Base-by-base conservation (phyloP, 2,329 filamentous ascomycete genomes). In the Bipolaris zeicola region DNA sequence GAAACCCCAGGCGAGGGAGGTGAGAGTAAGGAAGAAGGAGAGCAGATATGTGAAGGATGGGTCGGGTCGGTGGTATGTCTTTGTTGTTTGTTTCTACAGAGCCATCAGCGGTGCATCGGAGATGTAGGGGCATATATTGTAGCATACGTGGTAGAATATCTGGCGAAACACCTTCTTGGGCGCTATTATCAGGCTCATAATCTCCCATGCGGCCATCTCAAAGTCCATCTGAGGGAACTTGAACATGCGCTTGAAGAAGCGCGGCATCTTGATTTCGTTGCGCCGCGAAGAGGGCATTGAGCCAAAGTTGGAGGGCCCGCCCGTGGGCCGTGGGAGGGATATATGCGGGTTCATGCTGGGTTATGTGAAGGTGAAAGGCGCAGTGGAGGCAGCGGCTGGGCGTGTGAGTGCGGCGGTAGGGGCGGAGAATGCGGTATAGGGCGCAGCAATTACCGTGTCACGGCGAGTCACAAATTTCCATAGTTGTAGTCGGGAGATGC, bases 171-270 rank as follows among this genome's bases (percentile, higher is more conserved):
- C 87, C 72, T 89, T 89, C 77, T 89, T 89, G 0, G 87, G 87
- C 31, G 86, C 85, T 70, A 89, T 85, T 62, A 89, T 80, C 50
- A 89, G 78, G 66, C 83, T 85, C 60, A 85, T 87, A 84, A 89
- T 89, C 74, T 89, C 87, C 87, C 87, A 89, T 64, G 88, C 84
- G 18, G 87, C 87, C 81, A 88, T 88, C 71, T 89, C 87, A 71
- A 89, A 89, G 78, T 89, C 87, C 87, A 89, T 89, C 66, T 88
- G 87, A 10, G 87, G 86, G 69, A 89, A 89, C 73, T 89, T 89
- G 81, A 89, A 88, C 47, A 89, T 77, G 55, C 86, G 81, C 69
- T 87, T 86, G 78, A 89, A 88, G 80, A 88, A 88, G 64, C 85
- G 83, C 62, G 86, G 86, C 81, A 88, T 85, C 43, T 83, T 82